Evolutionary conservation across 2,329 filamentous ascomycete species (phyloP), one percentile per base, ranked within the genome.

Genomic region (Chrysoporthe deuterocubensis): DNA sequence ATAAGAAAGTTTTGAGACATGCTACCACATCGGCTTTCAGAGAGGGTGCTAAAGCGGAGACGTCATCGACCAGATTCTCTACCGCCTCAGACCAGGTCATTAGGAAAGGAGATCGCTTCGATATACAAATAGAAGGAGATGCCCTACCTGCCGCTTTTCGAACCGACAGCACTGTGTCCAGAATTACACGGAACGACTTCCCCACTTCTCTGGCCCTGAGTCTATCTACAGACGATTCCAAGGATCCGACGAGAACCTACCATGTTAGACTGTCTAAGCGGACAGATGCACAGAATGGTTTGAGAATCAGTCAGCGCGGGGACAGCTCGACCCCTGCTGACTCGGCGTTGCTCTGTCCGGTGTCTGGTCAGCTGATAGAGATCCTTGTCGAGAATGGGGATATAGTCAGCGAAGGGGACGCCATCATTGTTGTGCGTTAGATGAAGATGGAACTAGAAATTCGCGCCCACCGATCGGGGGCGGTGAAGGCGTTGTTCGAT

Each of bases 401-500:
- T 68, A 71, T 74, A 7, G 77, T 87, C 0, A 75, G 74, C 26
- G 78, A 83, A 69, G 85, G 86, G 1, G 83, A 89, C 50, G 77
- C 84, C 0, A 78, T 90, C 71, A 85, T 79, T 8, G 86, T 90
- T 21, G 83, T 90, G 26, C 85, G 86, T 75, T 88, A 90, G 76
- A 90, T 90, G 87, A 90, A 90, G 76, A 90, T 90, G 88, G 88
- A 90, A 71, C 76, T 90, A n/a, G 88, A 90, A 72, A 83, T 90
- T 2, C 76, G 88, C 32, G 81, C 80, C 65, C 78, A 80, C 18
- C 78, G 79, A 4, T 77, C 78, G 1, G 87, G 87, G 0, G 74
- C 73, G 2, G 80, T 87, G 4, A 77, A 74, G 1, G 89, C 85
- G 83, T 80, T 84, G 0, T 78, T 81, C 60, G 84, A 87, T 58